These are phyloP conservation scores for Porcisia deanei DNA, from an alignment of 208 protist species.

Conservation along the genomic window DNA sequence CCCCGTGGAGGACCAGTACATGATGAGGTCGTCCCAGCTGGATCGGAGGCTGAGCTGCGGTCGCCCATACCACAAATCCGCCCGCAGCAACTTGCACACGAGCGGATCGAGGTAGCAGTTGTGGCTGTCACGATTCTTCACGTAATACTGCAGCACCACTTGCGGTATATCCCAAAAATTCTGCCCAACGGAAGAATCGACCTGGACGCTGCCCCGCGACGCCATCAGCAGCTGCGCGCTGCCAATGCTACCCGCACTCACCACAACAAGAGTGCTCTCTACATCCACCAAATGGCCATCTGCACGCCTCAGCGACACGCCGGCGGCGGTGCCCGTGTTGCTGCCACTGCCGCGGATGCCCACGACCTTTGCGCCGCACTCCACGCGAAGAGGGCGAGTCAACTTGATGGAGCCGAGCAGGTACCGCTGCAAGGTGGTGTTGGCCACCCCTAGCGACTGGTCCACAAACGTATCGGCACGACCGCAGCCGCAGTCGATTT, in stretches of 20 bases:
- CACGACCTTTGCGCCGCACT: conserved; percentile 58
- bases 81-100: conserved; percentile 45
- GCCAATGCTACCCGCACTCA: conserved; percentile 69
- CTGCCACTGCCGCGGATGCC: conserved; percentile 38
- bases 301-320: conserved; percentile 45
- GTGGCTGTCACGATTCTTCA: conserved; percentile 63
- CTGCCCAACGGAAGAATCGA: conserved; percentile 43
- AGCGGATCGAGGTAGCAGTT: conserved; percentile 73
- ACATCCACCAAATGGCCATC: conserved; percentile 51
- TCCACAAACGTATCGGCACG: conserved; percentile 68
- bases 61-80: conserved; percentile 36
- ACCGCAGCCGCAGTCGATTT: conserved; percentile 54
- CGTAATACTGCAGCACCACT: conserved; percentile 77
- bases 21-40: conserved; percentile 77
- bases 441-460: conserved; percentile 45
- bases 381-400: conserved; percentile 57
- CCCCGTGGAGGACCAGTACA: conserved; percentile 64
- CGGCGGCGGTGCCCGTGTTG: conserved; percentile 37
- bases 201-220: conserved; percentile 43
- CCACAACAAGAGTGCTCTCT: conserved; percentile 51
- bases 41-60: conserved; percentile 59
- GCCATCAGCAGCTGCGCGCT: conserved; percentile 52
- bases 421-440: conserved; percentile 76
- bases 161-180: conserved; percentile 84
- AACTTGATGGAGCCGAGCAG: conserved; percentile 69